Evolutionary conservation across 176 grass and related monocot genomes (phyloP), one percentile per base, ranked within the genome.

Genomic region (Aegilops tauschii): DNA sequence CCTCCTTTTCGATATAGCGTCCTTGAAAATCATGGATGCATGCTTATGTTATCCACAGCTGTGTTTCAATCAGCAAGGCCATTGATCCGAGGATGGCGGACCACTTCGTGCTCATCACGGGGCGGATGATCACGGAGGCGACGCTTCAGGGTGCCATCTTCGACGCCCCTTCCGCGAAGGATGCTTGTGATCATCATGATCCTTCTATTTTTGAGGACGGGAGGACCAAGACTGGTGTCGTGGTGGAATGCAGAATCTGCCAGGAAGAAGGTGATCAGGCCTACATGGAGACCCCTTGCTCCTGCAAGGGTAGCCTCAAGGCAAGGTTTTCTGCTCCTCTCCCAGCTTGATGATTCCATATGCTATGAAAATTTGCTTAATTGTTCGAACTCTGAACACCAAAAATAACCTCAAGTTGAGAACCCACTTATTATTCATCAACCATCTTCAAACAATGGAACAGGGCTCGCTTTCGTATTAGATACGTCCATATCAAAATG

Each of bases 221-320:
- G 29, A 88, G 11, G 72, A 56, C 37, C 20, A 71, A 49, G 75
- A 89, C 39, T 8, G 85, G 85, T 8, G 85, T 90, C 47, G 30
- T 82, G 80, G 93, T 87, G 21, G 93, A 93, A 58, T 98, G 95
- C 80, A 86, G 95, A 80, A 98, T 98, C 81, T 98, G 95, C 65
- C 95, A 93, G 1, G 91, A 98, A 58, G 95, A 98, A 85, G 93
- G 87, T 28, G 89, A 90, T 21, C 83, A 90, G 36, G 81, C 76
- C 2, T 85, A 83, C 84, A 93, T 98, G 95, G 95, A 95, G 45
- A 86, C 77, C 21, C 95, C 95, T 52, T 98, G 95, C 73, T 90
- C 83, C 35, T 98, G 95, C 85, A 89, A 87, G 61, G 95, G 95
- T 81, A 98, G 95, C 87, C 86, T 98, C 70, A 95, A 95, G 95